These are phyloP conservation scores for Xylaria sp. DNA, from an alignment of 2,329 filamentous ascomycete species.

Conservation along the genomic window DNA sequence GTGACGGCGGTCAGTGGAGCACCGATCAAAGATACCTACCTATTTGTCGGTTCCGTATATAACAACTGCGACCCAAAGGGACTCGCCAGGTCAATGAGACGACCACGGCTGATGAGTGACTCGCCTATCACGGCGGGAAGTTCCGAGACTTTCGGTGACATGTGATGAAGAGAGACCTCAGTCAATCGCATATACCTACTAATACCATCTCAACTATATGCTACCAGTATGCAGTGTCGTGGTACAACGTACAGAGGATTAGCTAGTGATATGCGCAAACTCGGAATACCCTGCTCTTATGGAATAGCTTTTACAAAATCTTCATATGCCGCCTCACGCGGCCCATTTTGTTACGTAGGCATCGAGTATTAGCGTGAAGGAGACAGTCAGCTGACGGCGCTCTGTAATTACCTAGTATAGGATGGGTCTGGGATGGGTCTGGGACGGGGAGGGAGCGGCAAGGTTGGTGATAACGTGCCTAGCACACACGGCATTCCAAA, in stretches of 20 bases:
- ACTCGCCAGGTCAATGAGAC: background rate
- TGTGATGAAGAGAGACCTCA: background rate
- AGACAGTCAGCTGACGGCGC: conserved; percentile 22
- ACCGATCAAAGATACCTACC: background rate
- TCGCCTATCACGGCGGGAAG: conserved; percentile 15
- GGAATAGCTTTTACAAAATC: background rate
- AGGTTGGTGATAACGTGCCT: conserved; percentile 6
- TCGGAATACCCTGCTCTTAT: background rate
- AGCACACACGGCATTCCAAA: conserved; percentile 18
- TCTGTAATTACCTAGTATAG: conserved; percentile 2
- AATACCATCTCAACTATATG: background rate
- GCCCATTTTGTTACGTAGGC: conserved; percentile 3
- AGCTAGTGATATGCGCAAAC: background rate
- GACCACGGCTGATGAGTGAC: conserved; percentile 4
- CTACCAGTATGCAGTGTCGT: background rate
- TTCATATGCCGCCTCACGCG: background rate
- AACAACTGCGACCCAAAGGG: background rate
- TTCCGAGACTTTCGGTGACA: conserved; percentile 10
- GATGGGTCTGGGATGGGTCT: too few relatives aligned
- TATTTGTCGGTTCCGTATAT: conserved; percentile 3
- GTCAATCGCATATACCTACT: background rate
- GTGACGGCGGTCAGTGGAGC: conserved; percentile 9
- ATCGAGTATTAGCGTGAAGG: conserved; percentile 11
- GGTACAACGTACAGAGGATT: background rate
- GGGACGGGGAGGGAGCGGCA: background rate